Base-by-base conservation (phyloP, 768 basidiomycete genomes). In the Cyclocybe cylindracea region DNA sequence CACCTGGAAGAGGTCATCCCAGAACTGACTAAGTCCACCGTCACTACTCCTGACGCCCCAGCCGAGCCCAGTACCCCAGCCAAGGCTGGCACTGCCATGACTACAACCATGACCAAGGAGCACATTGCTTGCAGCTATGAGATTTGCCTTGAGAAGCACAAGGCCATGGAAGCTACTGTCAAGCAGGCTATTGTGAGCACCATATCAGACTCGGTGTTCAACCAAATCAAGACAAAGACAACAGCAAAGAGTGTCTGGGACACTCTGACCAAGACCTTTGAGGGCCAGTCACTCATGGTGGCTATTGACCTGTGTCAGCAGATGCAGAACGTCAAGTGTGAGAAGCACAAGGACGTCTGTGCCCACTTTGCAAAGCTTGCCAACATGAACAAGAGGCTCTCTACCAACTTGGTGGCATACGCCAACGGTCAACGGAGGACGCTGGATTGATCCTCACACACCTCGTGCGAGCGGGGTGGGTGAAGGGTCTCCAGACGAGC, bases 361-460 rank as follows among this genome's bases (percentile, higher is more conserved):
- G 50, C 56, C 7, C 73, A 73, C 59, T 62, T 75, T 35, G 55
- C 60, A 10, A 65, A 56, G 48, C 48, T 75, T 11, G 34, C 53
- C 5, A 51, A 53, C 6, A 64, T 73, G 57, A 55, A 48, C 3
- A 66, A 74, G 41, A 61, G 72, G 14, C 62, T 76, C 5, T 64
- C 70, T 0, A 59, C 65, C 0, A 68, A n/a, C n/a, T n/a, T n/a
- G n/a, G n/a, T n/a, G n/a, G n/a, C n/a, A n/a, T n/a, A n/a, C n/a
- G n/a, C n/a, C n/a, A n/a, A n/a, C n/a, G n/a, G n/a, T n/a, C n/a
- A n/a, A n/a, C n/a, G n/a, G n/a, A n/a, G n/a, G n/a, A n/a, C n/a
- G n/a, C n/a, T n/a, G n/a, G n/a, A n/a, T n/a, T n/a, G n/a, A n/a
- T n/a, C n/a, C n/a, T n/a, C n/a, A n/a, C n/a, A n/a, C n/a, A n/a